Percentiles rank a stretch among this genome's conserved stretches.
These are phyloP conservation scores for Platanthera guangdongensis DNA, from an alignment of 106 monocot genomes.

Conservation along the genomic window DNA sequence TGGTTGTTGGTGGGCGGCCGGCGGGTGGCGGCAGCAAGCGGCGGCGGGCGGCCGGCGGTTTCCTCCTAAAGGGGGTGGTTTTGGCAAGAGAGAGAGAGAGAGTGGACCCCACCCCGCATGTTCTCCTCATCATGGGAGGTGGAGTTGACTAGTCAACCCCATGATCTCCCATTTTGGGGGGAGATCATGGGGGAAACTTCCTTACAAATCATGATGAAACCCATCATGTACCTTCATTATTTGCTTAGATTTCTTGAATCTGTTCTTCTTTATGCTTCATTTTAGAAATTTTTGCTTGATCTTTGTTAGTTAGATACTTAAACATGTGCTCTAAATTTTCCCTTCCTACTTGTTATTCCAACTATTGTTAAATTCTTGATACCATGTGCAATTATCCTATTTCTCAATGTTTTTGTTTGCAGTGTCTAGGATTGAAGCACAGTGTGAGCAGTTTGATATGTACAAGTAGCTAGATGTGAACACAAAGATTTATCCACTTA, in stretches of 20 bases:
- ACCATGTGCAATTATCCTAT: not conserved
- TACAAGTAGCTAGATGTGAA: conserved; percentile 84
- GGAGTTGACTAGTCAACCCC: too few species aligned
- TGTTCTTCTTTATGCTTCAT: not conserved
- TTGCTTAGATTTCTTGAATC: not conserved
- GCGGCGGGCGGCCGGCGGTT: too few species aligned
- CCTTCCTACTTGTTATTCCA: not conserved
- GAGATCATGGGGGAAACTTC: too few species aligned
- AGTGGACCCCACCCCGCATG: too few species aligned
- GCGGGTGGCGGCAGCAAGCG: too few species aligned
- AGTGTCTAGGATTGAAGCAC: conserved; percentile 88
- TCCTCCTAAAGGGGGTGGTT: too few species aligned
- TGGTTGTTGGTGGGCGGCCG: too few species aligned
- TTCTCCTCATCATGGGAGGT: too few species aligned
- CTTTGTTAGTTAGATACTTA: not conserved
- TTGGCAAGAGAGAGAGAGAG: too few species aligned
- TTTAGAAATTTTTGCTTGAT: not conserved
- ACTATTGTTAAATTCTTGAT: not conserved
- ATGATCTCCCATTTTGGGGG: too few species aligned
- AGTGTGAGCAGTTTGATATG: conserved; percentile 91
- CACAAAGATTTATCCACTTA: conserved; percentile 75
- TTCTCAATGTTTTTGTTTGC: not conserved
- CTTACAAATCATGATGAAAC: too few species aligned
- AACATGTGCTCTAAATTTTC: too few species aligned
- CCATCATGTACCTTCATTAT: not conserved